A percentile compares a stretch with the other conserved stretches of the same genome.
Evolutionary conservation across 2,329 filamentous ascomycete genomes (phyloP).

Genomic region (Sarocladium kiliense): DNA sequence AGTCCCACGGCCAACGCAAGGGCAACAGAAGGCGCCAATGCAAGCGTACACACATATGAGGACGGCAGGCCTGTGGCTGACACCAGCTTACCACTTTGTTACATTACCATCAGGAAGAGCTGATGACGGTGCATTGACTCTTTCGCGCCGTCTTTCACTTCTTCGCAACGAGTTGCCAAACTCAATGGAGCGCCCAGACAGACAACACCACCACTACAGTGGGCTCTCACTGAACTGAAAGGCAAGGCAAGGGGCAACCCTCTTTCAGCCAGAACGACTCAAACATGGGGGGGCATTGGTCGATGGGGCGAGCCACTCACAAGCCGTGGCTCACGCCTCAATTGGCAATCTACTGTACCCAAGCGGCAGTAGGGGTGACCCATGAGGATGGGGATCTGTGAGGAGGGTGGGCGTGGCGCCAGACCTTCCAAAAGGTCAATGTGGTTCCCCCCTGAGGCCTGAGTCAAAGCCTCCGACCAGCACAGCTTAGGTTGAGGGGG

Average conservation of each 20-base stretch:
- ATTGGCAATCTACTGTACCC: slow-evolving; percentile 3
- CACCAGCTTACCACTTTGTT: neutral
- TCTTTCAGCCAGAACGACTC: slow-evolving; percentile 2
- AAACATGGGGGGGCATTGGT: neutral
- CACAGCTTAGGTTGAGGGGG: neutral
- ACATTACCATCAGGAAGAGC: neutral
- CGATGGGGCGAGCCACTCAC: slow-evolving; percentile 1
- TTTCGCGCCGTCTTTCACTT: neutral
- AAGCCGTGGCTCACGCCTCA: neutral
- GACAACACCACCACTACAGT: neutral
- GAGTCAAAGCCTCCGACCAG: neutral
- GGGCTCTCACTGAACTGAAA: neutral
- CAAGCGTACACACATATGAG: neutral
- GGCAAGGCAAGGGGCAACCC: slow-evolving; percentile 1
- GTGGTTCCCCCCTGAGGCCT: neutral
- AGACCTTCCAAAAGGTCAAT: neutral
- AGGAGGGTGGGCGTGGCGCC: neutral
- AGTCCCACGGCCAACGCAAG: neutral
- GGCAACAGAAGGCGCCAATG: neutral
- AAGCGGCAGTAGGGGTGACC: neutral
- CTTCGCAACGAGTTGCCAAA: neutral
- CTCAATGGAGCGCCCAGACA: neutral
- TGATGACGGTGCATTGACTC: neutral
- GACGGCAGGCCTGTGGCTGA: neutral
- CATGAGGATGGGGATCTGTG: neutral